Conservation (phyloP, 2,329 filamentous ascomycete genomes). For the Fusarium sororula region DNA sequence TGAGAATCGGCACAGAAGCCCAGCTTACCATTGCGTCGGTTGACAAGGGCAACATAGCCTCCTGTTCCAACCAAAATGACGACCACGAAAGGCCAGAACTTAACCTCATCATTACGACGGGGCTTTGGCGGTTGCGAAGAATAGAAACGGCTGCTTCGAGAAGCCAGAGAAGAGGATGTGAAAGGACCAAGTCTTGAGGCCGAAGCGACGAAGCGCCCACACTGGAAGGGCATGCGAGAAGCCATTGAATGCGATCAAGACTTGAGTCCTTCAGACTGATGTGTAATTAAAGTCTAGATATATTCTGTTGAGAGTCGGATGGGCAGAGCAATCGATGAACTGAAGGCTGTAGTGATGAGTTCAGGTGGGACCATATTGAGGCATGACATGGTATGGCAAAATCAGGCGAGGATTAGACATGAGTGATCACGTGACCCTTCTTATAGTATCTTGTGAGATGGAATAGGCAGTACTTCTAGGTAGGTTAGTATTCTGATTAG, state of each 20-base stretch:
- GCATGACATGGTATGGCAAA: constrained; percentile 14
- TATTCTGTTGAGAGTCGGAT: background rate
- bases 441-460: background rate
- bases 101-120: constrained; percentile 52
- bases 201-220: constrained; percentile 41
- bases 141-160: constrained; percentile 49
- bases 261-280: background rate
- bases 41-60: constrained; percentile 61
- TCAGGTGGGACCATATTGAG: background rate
- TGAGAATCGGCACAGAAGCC: background rate
- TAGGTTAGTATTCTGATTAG: background rate
- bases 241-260: constrained; percentile 43
- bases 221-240: constrained; percentile 43
- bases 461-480: background rate
- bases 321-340: background rate
- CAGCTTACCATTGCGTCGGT: constrained; percentile 58
- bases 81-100: constrained; percentile 67
- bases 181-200: constrained; percentile 30
- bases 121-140: constrained; percentile 54
- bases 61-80: constrained; percentile 59
- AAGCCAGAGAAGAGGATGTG: constrained; percentile 20
- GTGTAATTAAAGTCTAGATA: background rate
- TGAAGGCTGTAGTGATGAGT: background rate
- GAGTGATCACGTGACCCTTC: constrained; percentile 13
- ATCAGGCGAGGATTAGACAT: constrained; percentile 3